phyloP scores from a whole-genome alignment of 371 early-diverging fungal species.

The Mortierella sp. region DNA sequence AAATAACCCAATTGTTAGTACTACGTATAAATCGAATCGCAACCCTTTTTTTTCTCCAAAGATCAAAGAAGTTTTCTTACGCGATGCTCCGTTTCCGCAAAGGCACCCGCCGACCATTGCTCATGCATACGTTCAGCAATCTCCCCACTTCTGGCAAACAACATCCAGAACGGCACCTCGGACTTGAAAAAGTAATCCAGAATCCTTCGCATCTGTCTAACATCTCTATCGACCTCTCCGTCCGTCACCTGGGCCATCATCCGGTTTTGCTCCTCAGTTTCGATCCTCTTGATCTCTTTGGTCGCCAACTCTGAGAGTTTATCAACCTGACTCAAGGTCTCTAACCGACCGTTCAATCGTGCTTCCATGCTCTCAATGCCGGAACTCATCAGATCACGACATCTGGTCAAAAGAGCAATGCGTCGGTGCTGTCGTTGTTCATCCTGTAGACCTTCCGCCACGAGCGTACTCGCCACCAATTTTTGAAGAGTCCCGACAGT shows the following conservation, averaged over 20 bases:
- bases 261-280: constrained; percentile 25
- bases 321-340: constrained; percentile 47
- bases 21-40: too few relatives aligned
- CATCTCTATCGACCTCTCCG: constrained; percentile 49
- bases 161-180: constrained; percentile 53
- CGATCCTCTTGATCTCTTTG: constrained; percentile 45
- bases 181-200: constrained; percentile 46
- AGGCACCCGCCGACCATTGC: constrained; percentile 44
- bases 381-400: constrained; percentile 38
- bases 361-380: constrained; percentile 46
- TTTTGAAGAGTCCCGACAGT: constrained; percentile 38
- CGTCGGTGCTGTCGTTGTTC: constrained; percentile 35
- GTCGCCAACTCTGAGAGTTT: constrained; percentile 39
- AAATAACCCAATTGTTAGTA: too few relatives aligned
- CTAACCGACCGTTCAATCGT: constrained; percentile 32
- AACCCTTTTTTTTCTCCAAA: too few relatives aligned
- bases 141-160: constrained; percentile 52
- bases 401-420: constrained; percentile 38
- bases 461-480: constrained; percentile 36
- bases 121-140: constrained; percentile 53
- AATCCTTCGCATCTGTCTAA: constrained; percentile 29
- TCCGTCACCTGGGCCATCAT: constrained; percentile 41
- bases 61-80: too few relatives aligned
- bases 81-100: constrained; percentile 54
- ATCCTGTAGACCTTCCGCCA: constrained; percentile 14